These are phyloP conservation scores for Xylariaceae sp. DNA, from an alignment of 2,329 filamentous ascomycete species.

Conservation along the genomic window DNA sequence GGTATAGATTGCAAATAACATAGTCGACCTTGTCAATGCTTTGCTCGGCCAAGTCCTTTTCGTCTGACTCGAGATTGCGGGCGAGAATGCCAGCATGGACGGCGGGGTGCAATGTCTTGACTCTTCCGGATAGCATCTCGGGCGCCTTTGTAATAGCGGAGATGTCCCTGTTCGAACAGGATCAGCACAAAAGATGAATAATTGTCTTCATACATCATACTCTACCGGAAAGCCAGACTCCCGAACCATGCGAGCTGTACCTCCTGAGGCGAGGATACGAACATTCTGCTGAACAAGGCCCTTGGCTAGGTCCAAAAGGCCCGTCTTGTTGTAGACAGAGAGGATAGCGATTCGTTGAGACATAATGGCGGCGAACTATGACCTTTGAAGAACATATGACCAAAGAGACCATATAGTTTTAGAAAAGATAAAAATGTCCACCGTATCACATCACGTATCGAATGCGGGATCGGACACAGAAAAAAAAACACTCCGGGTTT, in stretches of 20 bases:
- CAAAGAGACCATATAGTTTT: too few species aligned
- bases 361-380: slow-evolving; percentile 26
- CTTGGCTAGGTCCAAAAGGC: slow-evolving; percentile 86
- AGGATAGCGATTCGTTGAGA: slow-evolving; percentile 74
- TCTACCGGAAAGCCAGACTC: slow-evolving; percentile 95
- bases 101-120: slow-evolving; percentile 95
- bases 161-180: slow-evolving; percentile 65
- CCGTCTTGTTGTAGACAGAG: slow-evolving; percentile 98
- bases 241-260: slow-evolving; percentile 92
- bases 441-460: too few species aligned
- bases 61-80: slow-evolving; percentile 88
- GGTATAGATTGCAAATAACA: slow-evolving; percentile 97
- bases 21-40: slow-evolving; percentile 95
- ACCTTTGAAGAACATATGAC: too few species aligned
- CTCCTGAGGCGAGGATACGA: slow-evolving; percentile 88
- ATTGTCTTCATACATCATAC: slow-evolving; percentile 47
- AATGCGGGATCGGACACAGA: too few species aligned
- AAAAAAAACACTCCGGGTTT: too few species aligned
- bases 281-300: slow-evolving; percentile 86
- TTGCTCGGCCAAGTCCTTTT: slow-evolving; percentile 93
- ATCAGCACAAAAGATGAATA: slow-evolving; percentile 4
- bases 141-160: slow-evolving; percentile 95
- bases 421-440: too few species aligned
- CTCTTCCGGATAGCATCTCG: slow-evolving; percentile 76
- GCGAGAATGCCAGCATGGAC: slow-evolving; percentile 90